Evolutionary conservation across 352 stramenopile species (phyloP).

Genomic region (Globisporangium cylindrosporum): DNA sequence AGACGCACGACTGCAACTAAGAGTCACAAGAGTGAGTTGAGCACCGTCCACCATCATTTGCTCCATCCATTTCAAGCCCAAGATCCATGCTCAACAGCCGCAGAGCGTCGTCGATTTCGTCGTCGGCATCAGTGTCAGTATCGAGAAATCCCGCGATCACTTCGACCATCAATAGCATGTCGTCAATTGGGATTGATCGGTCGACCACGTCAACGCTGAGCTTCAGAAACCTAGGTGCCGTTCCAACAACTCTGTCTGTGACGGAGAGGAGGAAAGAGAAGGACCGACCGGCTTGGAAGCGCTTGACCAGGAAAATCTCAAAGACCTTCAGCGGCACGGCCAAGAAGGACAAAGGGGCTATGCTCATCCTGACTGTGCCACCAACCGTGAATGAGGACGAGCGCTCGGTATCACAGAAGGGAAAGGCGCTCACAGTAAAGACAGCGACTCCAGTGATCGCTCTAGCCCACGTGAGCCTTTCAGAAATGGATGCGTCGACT

Average conservation of each 20-base stretch:
- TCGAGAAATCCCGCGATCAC: not conserved
- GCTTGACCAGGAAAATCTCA: constrained; percentile 13
- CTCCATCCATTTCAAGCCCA: not conserved
- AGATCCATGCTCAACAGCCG: not conserved
- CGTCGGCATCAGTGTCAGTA: not conserved
- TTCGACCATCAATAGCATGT: not conserved
- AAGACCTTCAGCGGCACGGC: constrained; percentile 3
- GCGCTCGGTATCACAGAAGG: not conserved
- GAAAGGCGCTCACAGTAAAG: not conserved
- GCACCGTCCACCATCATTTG: not conserved
- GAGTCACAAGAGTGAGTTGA: not conserved
- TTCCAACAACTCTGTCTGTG: not conserved
- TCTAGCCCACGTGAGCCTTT: not conserved
- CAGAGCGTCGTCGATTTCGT: constrained; percentile 1
- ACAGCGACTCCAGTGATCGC: not conserved
- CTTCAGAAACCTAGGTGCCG: not conserved
- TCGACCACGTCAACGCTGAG: constrained; percentile 8
- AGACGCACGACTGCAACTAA: not conserved
- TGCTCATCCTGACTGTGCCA: not conserved
- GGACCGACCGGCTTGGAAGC: constrained; percentile 14
- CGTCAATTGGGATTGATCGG: not conserved
- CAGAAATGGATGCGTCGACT: not conserved
- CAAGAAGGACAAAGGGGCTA: not conserved
- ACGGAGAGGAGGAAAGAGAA: not conserved
- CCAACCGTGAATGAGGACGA: not conserved